Conservation (phyloP, 2,329 filamentous ascomycete species). For the Fusarium sp. region DNA sequence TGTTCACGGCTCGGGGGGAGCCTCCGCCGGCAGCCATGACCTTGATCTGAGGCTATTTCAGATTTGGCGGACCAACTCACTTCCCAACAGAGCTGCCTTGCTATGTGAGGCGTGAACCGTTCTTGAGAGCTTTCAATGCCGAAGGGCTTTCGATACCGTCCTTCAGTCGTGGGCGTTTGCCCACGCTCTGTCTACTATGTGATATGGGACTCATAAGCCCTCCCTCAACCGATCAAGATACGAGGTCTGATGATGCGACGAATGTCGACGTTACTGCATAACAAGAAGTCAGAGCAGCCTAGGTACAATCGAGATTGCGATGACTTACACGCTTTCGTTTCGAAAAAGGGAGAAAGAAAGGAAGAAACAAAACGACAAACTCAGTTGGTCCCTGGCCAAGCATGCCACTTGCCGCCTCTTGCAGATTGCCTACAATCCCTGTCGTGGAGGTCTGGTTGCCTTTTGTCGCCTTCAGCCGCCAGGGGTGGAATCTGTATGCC, state of each 20-base stretch:
- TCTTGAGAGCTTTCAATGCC: background rate
- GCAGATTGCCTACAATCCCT: background rate
- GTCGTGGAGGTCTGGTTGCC: background rate
- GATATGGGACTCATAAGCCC: background rate
- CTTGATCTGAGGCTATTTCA: background rate
- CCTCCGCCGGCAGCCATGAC: background rate
- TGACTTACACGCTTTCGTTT: background rate
- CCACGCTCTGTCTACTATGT: background rate
- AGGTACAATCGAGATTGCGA: no score
- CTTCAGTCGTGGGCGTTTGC: no score
- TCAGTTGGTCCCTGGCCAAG: background rate
- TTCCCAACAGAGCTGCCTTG: background rate
- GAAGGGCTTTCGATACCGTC: background rate
- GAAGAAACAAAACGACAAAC: background rate
- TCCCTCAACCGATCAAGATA: background rate
- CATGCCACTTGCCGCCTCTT: background rate
- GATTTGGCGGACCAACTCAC: background rate
- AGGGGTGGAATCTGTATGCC: background rate
- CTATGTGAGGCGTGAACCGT: background rate
- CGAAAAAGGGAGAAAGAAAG: background rate
- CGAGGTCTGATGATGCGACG: background rate
- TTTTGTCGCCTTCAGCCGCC: background rate
- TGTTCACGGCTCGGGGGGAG: background rate
- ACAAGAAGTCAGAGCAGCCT: no score
- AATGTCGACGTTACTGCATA: background rate